phyloP scores from a whole-genome alignment of 805 yeast genomes.

The Ogataea corticis region DNA sequence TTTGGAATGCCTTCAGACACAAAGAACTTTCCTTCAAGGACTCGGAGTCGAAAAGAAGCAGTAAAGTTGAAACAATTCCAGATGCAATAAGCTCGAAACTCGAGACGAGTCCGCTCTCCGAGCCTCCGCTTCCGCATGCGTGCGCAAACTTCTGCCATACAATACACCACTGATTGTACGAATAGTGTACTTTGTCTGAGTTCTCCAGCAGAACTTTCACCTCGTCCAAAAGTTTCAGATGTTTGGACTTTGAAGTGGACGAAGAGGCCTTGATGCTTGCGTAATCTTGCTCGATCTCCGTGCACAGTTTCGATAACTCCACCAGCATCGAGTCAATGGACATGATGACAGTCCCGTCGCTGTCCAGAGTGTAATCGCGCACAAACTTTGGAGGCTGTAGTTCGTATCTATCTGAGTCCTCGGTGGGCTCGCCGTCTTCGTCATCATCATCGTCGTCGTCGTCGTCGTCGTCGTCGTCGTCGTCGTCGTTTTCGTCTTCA shows the following conservation, averaged over 20 bases:
- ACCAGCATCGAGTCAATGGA: slow-evolving; percentile 15
- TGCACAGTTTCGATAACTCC: slow-evolving; percentile 20
- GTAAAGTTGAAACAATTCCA: slow-evolving; percentile 53
- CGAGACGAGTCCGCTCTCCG: slow-evolving; percentile 42
- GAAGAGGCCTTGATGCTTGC: slow-evolving; percentile 20
- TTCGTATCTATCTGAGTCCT: not conserved
- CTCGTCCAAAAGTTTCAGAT: slow-evolving; percentile 31
- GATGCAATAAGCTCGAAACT: slow-evolving; percentile 76
- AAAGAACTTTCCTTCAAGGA: slow-evolving; percentile 30
- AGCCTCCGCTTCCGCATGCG: slow-evolving; percentile 33
- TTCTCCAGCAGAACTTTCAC: slow-evolving; percentile 28
- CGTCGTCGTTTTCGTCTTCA: slow-evolving; percentile 20
- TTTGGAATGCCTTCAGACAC: slow-evolving; percentile 44
- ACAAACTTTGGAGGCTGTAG: slow-evolving; percentile 9
- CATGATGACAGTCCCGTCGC: slow-evolving; percentile 23
- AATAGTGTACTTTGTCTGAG: slow-evolving; percentile 14
- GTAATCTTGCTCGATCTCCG: slow-evolving; percentile 22
- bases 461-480: slow-evolving; percentile 11
- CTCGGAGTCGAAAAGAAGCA: slow-evolving; percentile 36
- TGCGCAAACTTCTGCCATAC: slow-evolving; percentile 42
- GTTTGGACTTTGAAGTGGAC: slow-evolving; percentile 29
- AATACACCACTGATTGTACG: slow-evolving; percentile 34
- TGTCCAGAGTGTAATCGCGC: slow-evolving; percentile 22
- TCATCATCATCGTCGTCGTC: slow-evolving; percentile 20
- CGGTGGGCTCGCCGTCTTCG: slow-evolving; percentile 16